Conservation (phyloP, 2,329 filamentous ascomycete genomes). For the Fusarium sp. region DNA sequence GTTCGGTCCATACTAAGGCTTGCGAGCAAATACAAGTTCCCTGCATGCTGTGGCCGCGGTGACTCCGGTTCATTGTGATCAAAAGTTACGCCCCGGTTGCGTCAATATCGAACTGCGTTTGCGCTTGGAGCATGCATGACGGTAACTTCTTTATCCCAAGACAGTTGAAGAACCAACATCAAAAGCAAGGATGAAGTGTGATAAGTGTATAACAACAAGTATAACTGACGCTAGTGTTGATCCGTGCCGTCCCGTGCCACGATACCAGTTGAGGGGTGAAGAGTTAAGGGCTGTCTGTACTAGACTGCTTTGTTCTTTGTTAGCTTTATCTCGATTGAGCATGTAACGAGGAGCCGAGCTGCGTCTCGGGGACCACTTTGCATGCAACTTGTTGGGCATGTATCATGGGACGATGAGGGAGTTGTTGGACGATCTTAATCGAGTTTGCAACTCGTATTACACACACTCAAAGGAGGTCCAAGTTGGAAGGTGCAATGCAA, state of each 20-base stretch:
- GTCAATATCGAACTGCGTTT: slow-evolving; percentile 23
- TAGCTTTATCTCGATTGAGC: slow-evolving; percentile 31
- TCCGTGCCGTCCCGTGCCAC: slow-evolving; percentile 29
- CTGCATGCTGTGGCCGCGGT: slow-evolving; percentile 22
- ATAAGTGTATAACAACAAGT: slow-evolving; percentile 6
- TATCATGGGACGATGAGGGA: slow-evolving; percentile 19
- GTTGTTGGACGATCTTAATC: slow-evolving; percentile 34
- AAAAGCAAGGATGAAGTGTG: slow-evolving; percentile 23
- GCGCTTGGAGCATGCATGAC: slow-evolving; percentile 14
- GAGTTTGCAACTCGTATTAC: slow-evolving; percentile 38
- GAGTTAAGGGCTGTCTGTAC: slow-evolving; percentile 11
- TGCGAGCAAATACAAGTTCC: slow-evolving; percentile 26
- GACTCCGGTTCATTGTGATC: slow-evolving; percentile 23
- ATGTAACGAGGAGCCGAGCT: slow-evolving; percentile 7
- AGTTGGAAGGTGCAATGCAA: slow-evolving; percentile 37
- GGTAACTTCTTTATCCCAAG: slow-evolving; percentile 15
- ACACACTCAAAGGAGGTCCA: slow-evolving; percentile 18
- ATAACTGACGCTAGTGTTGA: slow-evolving; percentile 15
- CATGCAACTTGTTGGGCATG: slow-evolving; percentile 44
- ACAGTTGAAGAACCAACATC: slow-evolving; percentile 21
- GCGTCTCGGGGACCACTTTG: slow-evolving; percentile 36
- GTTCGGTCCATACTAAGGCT: slow-evolving; percentile 15
- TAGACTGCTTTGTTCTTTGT: slow-evolving; percentile 21
- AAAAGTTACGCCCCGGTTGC: slow-evolving; percentile 18
- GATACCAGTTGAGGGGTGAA: slow-evolving; percentile 21